phyloP scores from a whole-genome alignment of 352 stramenopile species.

The Aphanomyces invadans region DNA sequence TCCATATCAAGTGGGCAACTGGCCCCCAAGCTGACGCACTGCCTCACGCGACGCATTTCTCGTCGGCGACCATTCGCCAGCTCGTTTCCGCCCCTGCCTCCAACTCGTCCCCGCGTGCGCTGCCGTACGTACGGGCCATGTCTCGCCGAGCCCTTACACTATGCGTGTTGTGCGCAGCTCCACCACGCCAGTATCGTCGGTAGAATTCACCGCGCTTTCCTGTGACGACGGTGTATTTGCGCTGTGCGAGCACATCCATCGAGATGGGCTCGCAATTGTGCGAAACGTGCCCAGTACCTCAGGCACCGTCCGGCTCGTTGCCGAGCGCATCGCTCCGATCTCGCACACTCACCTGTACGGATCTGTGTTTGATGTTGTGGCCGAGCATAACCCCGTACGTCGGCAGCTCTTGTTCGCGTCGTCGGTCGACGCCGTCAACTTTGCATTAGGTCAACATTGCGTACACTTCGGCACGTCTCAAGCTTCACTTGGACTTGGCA shows the following conservation, averaged over 20 bases:
- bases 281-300: conserved; percentile 52
- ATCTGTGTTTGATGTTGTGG: conserved; percentile 78
- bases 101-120: conserved; percentile 36
- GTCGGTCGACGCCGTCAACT: neutral
- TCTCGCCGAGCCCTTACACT: neutral
- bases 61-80: conserved; percentile 58
- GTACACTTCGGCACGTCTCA: conserved; percentile 86
- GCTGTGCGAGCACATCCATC: conserved; percentile 56
- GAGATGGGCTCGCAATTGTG: conserved; percentile 65
- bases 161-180: conserved; percentile 25
- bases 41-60: conserved; percentile 69
- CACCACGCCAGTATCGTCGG: conserved; percentile 47
- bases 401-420: neutral
- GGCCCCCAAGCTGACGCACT: conserved; percentile 57
- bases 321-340: conserved; percentile 67
- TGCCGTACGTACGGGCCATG: neutral
- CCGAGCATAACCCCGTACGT: conserved; percentile 66
- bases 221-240: conserved; percentile 58
- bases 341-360: conserved; percentile 82
- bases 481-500: conserved; percentile 91
- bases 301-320: conserved; percentile 58
- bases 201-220: conserved; percentile 64
- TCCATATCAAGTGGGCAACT: conserved; percentile 32
- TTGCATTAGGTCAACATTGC: conserved; percentile 91
- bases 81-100: conserved; percentile 50